Conservation (phyloP, 2,329 filamentous ascomycete genomes). For the Aureobasidium pullulans region DNA sequence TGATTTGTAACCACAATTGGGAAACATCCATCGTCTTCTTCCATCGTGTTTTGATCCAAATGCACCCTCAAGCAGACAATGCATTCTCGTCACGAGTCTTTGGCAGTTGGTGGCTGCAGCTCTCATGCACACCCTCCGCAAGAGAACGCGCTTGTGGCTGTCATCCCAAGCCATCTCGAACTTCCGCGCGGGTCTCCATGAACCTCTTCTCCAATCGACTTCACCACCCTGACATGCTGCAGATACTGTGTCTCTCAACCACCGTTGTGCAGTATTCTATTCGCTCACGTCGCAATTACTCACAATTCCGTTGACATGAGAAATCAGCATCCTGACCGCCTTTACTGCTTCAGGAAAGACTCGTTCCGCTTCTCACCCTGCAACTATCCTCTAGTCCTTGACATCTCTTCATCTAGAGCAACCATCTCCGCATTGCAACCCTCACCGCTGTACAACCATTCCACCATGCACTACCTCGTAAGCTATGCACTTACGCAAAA, state of each 20-base stretch:
- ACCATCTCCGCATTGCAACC: background rate
- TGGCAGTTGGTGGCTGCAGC: conserved; percentile 5
- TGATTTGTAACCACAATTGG: background rate
- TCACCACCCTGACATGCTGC: background rate
- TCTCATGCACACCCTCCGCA: conserved; percentile 5
- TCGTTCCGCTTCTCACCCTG: background rate
- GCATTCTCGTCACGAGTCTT: background rate
- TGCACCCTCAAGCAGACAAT: background rate
- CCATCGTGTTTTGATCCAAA: background rate
- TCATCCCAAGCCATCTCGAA: background rate
- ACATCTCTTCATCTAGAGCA: background rate
- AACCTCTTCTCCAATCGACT: background rate
- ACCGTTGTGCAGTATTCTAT: too few species aligned
- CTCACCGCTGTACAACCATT: background rate
- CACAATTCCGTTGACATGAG: too few species aligned
- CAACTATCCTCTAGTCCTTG: background rate
- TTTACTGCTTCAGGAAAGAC: too few species aligned
- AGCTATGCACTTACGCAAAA: background rate
- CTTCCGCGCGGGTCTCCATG: conserved; percentile 2
- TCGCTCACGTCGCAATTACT: too few species aligned
- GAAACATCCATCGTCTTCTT: background rate
- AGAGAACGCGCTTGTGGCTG: conserved; percentile 4
- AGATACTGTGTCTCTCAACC: background rate
- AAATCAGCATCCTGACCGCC: too few species aligned
- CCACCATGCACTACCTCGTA: background rate